Base-by-base conservation (phyloP, 352 stramenopile species). In the Pythium insidiosum region DNA sequence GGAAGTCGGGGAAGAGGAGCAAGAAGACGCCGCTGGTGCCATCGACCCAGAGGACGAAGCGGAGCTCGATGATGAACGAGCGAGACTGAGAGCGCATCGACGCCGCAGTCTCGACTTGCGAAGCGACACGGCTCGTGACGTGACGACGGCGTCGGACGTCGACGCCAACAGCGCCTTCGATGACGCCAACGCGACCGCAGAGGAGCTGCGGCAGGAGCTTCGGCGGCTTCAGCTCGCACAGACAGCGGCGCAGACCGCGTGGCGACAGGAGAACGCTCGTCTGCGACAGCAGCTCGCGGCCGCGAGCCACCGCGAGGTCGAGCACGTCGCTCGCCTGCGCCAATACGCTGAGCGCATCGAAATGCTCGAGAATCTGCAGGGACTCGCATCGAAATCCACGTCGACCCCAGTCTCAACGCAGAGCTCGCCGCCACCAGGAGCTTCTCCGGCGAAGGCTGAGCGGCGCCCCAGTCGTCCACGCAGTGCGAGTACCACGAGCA, bases 211-310 rank as follows among this genome's bases (percentile, higher is more conserved):
- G 22, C 31, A 31, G 18, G 36, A 60, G 47, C 25, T 50, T 20
- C 37, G 44, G 2, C 23, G 24, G 25, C 39, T 54, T n/a, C 29
- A 47, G 31, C 38, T 20, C 9, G 29, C 44, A 12, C 43, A 15
- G 12, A 22, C 40, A 7, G 30, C 31, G 33, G 45, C 36, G 4
- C 51, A 67, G 24, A 40, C 54, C 2, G 56, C 57, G 7, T 70
- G 56, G 57, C 36, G 47, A n/a, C 41, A 50, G 13, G 56, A 70
- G 46, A 70, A 59, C 30, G 44, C 38, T 12, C 37, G 22, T 19
- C 38, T 70, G 16, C 61, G 51, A 5, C 33, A 62, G 23, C 44
- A 43, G 18, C 38, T 64, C 15, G 42, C 29, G 5, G 36, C 30
- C 3, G 15, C 50, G 1, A 45, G 13, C 28, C 20, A 49, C 26